phyloP scores from a whole-genome alignment of 2,329 filamentous ascomycete species.

The Stemphylium lycopersici region DNA sequence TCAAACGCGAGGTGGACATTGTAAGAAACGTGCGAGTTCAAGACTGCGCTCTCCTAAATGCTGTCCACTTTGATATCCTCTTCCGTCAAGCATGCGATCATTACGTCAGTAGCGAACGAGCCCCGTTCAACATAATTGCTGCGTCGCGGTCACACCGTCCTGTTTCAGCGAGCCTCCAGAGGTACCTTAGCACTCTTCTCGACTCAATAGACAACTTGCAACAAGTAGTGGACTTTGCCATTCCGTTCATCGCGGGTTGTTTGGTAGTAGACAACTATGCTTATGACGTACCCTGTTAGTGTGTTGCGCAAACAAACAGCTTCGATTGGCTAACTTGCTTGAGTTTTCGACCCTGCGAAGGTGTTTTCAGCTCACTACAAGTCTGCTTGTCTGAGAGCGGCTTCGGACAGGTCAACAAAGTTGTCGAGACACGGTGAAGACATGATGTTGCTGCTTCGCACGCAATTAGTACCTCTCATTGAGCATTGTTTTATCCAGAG shows the following conservation, averaged over 20 bases:
- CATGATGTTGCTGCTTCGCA: background rate
- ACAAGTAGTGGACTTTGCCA: background rate
- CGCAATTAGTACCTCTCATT: background rate
- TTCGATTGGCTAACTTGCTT: background rate
- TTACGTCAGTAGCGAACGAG: background rate
- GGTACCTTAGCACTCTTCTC: background rate
- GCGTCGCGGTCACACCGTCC: background rate
- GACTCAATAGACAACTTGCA: background rate
- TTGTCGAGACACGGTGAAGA: background rate
- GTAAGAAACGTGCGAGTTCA: background rate
- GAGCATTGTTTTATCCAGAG: background rate
- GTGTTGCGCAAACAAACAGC: background rate
- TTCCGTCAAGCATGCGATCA: background rate
- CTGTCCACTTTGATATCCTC: background rate
- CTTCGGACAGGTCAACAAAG: background rate
- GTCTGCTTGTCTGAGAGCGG: background rate
- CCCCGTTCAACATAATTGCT: background rate
- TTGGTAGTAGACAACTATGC: slow-evolving; percentile 1
- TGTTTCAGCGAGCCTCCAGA: background rate
- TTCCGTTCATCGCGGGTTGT: background rate
- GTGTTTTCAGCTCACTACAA: slow-evolving; percentile 1
- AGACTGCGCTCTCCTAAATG: background rate
- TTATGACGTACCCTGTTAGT: slow-evolving; percentile 1
- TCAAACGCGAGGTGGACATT: background rate
- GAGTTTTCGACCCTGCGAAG: background rate